Evolutionary conservation across 441 rosid genomes (phyloP).

Genomic region (Pelargonium australe): DNA sequence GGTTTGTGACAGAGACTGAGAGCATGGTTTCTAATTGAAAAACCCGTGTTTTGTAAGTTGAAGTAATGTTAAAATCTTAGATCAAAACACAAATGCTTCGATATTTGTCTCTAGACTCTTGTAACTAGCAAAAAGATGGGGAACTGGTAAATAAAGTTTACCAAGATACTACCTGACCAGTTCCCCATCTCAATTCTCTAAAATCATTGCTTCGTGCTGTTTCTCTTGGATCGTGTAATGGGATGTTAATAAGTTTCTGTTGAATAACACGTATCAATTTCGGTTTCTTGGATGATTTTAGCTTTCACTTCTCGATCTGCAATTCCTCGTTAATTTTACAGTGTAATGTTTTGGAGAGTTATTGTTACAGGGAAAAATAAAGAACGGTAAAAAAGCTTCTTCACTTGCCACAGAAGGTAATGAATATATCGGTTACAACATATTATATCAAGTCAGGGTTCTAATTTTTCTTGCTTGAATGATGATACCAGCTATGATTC

Average conservation of each 20-base stretch:
- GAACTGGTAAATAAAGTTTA: constrained; percentile 2
- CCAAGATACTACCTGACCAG: not conserved
- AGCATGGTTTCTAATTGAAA: constrained; percentile 80
- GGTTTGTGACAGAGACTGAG: constrained; percentile 80
- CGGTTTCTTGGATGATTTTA: not conserved
- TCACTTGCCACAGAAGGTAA: too few species aligned
- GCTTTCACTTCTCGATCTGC: not conserved
- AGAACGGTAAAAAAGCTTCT: too few species aligned
- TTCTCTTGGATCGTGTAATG: not conserved
- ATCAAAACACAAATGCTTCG: not conserved
- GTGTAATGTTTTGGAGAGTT: too few species aligned
- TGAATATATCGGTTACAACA: too few species aligned
- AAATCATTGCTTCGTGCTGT: not conserved
- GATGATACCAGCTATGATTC: too few species aligned
- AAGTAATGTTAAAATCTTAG: not conserved
- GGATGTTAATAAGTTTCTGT: constrained; percentile 1
- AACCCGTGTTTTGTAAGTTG: not conserved
- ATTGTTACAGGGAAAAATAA: too few species aligned
- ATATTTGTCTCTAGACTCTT: not conserved
- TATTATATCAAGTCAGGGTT: too few species aligned
- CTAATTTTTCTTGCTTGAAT: too few species aligned
- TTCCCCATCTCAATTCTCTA: not conserved
- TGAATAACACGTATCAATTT: not conserved
- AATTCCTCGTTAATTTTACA: too few species aligned
- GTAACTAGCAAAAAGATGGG: not conserved